Conservation (phyloP, 2,329 filamentous ascomycete genomes). For the Pseudogymnoascus sp. region DNA sequence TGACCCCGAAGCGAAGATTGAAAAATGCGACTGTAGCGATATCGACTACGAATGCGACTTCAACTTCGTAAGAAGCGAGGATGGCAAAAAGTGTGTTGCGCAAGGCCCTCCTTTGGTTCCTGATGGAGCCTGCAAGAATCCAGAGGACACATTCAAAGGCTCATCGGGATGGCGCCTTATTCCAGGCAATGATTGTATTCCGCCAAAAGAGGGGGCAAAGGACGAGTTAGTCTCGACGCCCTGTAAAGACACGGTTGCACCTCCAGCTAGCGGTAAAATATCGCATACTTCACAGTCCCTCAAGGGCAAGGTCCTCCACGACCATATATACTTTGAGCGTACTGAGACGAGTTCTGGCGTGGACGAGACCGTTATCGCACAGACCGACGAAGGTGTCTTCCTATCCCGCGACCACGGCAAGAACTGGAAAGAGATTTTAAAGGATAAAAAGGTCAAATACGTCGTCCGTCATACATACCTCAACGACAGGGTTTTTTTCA, state of each 20-base stretch:
- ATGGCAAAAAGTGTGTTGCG: slow-evolving; percentile 60
- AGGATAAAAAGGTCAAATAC: slow-evolving; percentile 56
- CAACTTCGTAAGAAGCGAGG: slow-evolving; percentile 65
- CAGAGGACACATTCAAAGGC: slow-evolving; percentile 66
- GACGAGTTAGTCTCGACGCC: slow-evolving; percentile 65
- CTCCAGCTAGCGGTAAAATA: slow-evolving; percentile 58
- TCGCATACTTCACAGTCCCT: slow-evolving; percentile 53
- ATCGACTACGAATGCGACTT: slow-evolving; percentile 94
- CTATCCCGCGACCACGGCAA: slow-evolving; percentile 83
- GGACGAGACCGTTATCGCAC: slow-evolving; percentile 64
- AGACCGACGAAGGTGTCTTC: slow-evolving; percentile 45
- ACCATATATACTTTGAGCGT: slow-evolving; percentile 71
- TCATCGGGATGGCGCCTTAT: slow-evolving; percentile 89
- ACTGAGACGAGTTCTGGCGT: slow-evolving; percentile 51
- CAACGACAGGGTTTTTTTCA: slow-evolving; percentile 79
- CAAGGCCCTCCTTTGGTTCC: slow-evolving; percentile 56
- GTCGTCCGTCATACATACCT: slow-evolving; percentile 74
- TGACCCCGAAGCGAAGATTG: slow-evolving; percentile 59
- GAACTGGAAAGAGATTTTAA: slow-evolving; percentile 64
- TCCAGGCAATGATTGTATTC: slow-evolving; percentile 63
- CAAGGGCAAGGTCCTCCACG: slow-evolving; percentile 42
- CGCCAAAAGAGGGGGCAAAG: slow-evolving; percentile 51
- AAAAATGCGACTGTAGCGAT: slow-evolving; percentile 72
- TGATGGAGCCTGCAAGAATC: slow-evolving; percentile 60
- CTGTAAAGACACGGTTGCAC: slow-evolving; percentile 55